Base-by-base conservation (phyloP, 2,329 filamentous ascomycete genomes). In the Cladophialophora yegresii region DNA sequence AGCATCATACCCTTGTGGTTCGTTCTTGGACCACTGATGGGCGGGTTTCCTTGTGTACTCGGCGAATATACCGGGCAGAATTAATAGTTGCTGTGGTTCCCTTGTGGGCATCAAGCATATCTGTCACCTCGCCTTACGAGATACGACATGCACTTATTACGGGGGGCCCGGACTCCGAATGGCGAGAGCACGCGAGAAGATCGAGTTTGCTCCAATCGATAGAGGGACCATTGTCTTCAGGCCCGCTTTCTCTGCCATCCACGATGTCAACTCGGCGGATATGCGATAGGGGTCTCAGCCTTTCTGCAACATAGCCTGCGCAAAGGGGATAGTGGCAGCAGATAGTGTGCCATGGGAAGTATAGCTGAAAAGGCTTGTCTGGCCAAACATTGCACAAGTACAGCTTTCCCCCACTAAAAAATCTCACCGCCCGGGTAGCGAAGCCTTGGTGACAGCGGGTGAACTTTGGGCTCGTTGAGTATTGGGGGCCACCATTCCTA, bases 401-500 rank as follows among this genome's bases (percentile, higher is more conserved):
- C 12, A 45, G n/a, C 26, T 3, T 5, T 4, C 8, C 33, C 58
- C 58, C 58, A 61, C 58, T 32, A 23, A 43, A 61, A 56, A 63
- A 56, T 65, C 66, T 68, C 66, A 68, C 66, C 66, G 63, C 63
- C 63, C 60, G 61, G 55, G 53, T 47, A 54, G 33, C 20, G 43
- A 55, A 55, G 56, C 16, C 13, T 43, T 6, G n/a, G 16, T 43
- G 36, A 43, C 36, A n/a, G 36, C 36, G 36, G 36, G 49, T 28
- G 36, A 36, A 32, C 33, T 23, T 23, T 54, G 58, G 58, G 22
- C 32, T 50, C 47, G 64, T 33, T 50, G 47, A 49, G 54, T 23
- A 60, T 69, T 70, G 65, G 69, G 69, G 67, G 66, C 63, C 63
- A 58, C 64, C 67, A 68, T 64, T 66, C 63, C 69, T 69, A 70